A percentile compares a stretch with the other conserved stretches of the same genome.
Conservation (phyloP, 2,329 filamentous ascomycete species). For the Eutypa lata region DNA sequence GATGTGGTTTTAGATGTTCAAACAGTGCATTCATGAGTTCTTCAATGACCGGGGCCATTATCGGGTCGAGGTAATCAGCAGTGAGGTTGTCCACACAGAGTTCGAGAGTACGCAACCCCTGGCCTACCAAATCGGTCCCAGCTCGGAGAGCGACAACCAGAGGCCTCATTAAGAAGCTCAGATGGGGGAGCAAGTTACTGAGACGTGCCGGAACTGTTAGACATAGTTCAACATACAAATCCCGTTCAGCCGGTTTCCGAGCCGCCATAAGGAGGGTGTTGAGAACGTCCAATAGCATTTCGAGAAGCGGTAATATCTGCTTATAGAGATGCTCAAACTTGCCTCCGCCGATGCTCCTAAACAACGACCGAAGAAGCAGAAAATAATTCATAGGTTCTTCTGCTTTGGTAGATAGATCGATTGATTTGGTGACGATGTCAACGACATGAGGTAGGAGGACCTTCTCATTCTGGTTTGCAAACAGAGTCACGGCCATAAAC, state of each 20-base stretch:
- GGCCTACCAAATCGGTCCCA: conserved; percentile 89
- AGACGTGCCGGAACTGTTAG: conserved; percentile 92
- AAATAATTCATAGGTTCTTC: conserved; percentile 99
- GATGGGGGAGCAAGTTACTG: conserved; percentile 89
- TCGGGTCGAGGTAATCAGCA: conserved; percentile 94
- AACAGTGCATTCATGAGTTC: conserved; percentile 97
- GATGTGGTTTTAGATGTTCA: conserved; percentile 89
- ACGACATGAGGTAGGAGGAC: conserved; percentile 94
- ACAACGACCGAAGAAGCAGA: conserved; percentile 83
- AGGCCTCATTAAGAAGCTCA: conserved; percentile 95
- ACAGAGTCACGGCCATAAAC: conserved; percentile 98
- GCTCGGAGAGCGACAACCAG: conserved; percentile 92
- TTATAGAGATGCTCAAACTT: conserved; percentile 98
- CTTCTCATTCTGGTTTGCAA: conserved; percentile 91
- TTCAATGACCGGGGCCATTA: conserved; percentile 98
- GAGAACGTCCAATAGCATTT: conserved; percentile 96
- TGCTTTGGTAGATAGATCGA: conserved; percentile 90
- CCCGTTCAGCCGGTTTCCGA: conserved; percentile 83
- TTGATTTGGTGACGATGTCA: conserved; percentile 95
- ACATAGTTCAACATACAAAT: conserved; percentile 95
- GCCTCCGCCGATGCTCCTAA: conserved; percentile 93
- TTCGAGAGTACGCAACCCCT: conserved; percentile 88
- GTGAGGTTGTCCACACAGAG: conserved; percentile 98
- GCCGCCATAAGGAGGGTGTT: conserved; percentile 92
- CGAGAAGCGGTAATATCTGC: conserved; percentile 89